These are phyloP conservation scores for Adansonia madagascariensis DNA, from an alignment of 441 rosid species.

Conservation along the genomic window DNA sequence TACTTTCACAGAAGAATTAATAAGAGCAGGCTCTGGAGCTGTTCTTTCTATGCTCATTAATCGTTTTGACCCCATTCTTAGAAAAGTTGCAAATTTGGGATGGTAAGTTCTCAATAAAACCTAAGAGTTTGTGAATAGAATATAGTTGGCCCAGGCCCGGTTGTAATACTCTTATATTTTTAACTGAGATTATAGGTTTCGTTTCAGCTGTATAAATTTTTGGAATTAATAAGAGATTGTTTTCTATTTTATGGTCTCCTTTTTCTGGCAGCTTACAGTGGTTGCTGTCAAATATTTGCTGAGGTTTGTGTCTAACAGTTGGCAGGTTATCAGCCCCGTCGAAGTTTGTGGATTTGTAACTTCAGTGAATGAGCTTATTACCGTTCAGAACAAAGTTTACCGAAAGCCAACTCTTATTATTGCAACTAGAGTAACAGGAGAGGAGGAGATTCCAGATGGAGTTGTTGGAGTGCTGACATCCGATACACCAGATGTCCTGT, in stretches of 20 bases:
- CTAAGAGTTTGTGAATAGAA: not conserved
- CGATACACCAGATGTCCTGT: slow-evolving; percentile 76
- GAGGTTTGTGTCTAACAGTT: slow-evolving; percentile 49
- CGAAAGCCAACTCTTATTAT: slow-evolving; percentile 64
- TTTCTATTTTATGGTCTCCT: not conserved
- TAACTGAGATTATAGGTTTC: not conserved
- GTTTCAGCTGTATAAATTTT: not conserved
- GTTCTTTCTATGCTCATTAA: slow-evolving; percentile 63
- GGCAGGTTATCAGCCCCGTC: slow-evolving; percentile 87
- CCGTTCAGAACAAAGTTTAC: slow-evolving; percentile 67
- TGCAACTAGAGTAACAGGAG: slow-evolving; percentile 71
- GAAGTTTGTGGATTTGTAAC: slow-evolving; percentile 66
- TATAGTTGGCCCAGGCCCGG: slow-evolving; percentile 6
- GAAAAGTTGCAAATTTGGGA: slow-evolving; percentile 76
- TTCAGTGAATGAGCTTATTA: slow-evolving; percentile 54
- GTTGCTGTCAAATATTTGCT: slow-evolving; percentile 13
- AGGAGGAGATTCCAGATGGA: slow-evolving; percentile 84
- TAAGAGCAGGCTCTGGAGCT: slow-evolving; percentile 66
- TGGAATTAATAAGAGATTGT: not conserved
- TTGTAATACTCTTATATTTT: slow-evolving; percentile 11
- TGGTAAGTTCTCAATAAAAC: slow-evolving; percentile 45
- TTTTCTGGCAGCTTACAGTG: not conserved
- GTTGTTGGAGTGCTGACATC: slow-evolving; percentile 85
- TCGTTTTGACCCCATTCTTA: slow-evolving; percentile 61
- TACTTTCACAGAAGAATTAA: slow-evolving; percentile 70